A percentile compares a stretch with the other conserved stretches of the same genome.
Conservation (phyloP, 495 filamentous ascomycete species). For the Penicillium roqueforti region DNA sequence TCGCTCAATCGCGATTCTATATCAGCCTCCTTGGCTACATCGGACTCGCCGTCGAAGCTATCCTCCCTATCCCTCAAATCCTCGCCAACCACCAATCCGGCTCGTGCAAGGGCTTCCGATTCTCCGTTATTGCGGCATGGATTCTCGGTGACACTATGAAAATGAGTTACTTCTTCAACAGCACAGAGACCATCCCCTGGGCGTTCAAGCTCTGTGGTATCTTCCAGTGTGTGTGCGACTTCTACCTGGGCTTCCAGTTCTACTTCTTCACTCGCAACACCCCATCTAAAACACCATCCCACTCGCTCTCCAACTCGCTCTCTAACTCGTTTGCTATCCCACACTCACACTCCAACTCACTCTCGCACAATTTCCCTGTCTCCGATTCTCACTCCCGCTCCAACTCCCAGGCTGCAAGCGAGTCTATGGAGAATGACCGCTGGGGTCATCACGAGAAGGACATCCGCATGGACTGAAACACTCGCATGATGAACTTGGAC, state of each 20-base stretch:
- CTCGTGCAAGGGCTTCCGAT: conserved; percentile 84
- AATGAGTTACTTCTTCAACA: conserved; percentile 87
- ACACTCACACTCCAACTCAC: not conserved
- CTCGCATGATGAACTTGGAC: not conserved
- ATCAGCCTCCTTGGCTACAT: conserved; percentile 70
- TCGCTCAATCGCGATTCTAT: conserved; percentile 60
- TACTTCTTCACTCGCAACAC: conserved; percentile 67
- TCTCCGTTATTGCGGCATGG: conserved; percentile 85
- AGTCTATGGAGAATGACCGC: conserved; percentile 21
- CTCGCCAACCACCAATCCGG: conserved; percentile 69
- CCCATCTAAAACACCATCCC: not conserved
- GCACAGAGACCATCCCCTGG: conserved; percentile 66
- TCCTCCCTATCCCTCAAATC: conserved; percentile 85
- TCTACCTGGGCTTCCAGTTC: conserved; percentile 80
- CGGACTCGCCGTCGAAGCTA: conserved; percentile 86
- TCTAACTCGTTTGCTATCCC: not conserved
- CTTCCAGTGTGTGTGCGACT: conserved; percentile 85
- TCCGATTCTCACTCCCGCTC: not conserved
- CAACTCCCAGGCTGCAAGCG: conserved; percentile 19
- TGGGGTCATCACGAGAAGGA: conserved; percentile 41
- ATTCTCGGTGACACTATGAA: conserved; percentile 91
- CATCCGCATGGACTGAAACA: conserved; percentile 39
- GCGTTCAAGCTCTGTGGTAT: conserved; percentile 90
- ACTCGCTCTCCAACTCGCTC: not conserved
- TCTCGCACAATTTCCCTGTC: not conserved